A percentile compares a stretch with the other conserved stretches of the same genome.
These are phyloP conservation scores for Ophiostoma sp. DNA, from an alignment of 2,329 filamentous ascomycete genomes.

Conservation along the genomic window DNA sequence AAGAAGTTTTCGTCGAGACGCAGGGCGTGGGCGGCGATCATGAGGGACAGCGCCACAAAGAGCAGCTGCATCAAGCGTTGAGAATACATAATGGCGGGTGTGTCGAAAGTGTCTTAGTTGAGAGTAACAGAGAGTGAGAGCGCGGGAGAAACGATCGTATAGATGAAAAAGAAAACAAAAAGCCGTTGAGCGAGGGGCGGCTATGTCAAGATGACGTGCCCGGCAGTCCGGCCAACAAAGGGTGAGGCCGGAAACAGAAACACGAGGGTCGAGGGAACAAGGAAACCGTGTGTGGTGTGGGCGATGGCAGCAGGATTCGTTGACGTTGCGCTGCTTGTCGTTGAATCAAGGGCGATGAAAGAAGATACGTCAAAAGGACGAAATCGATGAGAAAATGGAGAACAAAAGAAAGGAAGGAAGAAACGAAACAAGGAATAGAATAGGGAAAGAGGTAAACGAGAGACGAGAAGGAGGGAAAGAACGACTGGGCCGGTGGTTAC, in stretches of 20 bases:
- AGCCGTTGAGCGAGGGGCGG: background rate
- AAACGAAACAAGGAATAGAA: conserved; percentile 11
- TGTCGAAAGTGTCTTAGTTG: no score
- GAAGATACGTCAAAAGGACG: background rate
- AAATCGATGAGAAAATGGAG: background rate
- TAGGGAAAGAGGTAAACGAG: conserved; percentile 13
- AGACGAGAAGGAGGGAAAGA: conserved; percentile 3
- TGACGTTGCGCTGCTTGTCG: background rate
- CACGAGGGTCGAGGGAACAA: background rate
- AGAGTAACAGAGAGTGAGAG: no score
- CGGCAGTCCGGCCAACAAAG: background rate
- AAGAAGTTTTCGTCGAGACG: conserved; percentile 35
- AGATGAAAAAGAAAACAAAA: background rate
- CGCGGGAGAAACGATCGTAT: background rate
- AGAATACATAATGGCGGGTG: conserved; percentile 46
- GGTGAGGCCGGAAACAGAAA: background rate
- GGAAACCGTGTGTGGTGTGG: background rate
- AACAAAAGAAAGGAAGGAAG: background rate
- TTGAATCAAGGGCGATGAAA: background rate
- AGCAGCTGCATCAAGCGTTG: conserved; percentile 49
- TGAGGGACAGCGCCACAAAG: conserved; percentile 50
- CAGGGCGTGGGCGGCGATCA: conserved; percentile 48
- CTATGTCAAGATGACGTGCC: conserved; percentile 3
- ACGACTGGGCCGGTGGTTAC: background rate
- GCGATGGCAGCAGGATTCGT: background rate